Conservation (phyloP, 345 rosid species). For the Populus simonii region DNA sequence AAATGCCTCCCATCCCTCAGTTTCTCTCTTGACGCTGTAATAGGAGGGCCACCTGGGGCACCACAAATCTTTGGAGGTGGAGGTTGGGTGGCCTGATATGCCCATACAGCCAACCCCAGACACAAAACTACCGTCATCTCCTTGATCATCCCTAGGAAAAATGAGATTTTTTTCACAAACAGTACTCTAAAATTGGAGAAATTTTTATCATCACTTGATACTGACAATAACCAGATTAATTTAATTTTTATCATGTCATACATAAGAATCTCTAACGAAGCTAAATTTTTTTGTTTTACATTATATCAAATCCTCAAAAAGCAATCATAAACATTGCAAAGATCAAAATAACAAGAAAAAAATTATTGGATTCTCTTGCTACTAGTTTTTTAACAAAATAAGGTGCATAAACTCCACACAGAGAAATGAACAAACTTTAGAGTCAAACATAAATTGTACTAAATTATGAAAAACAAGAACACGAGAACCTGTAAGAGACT, state of each 20-base stretch:
- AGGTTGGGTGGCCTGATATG: conserved; percentile 10
- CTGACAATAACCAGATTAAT: neutral
- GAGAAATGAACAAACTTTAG: too few species aligned
- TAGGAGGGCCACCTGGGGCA: conserved; percentile 12
- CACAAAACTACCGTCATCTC: conserved; percentile 4
- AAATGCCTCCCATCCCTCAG: conserved; percentile 29
- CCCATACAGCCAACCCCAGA: conserved; percentile 23
- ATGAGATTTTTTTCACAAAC: neutral
- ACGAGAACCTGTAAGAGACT: too few species aligned
- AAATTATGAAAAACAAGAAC: too few species aligned
- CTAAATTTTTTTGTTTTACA: neutral
- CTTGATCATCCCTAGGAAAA: conserved; percentile 8
- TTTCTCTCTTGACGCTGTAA: conserved; percentile 25
- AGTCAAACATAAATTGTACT: too few species aligned
- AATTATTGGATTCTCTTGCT: too few species aligned
- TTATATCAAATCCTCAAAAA: neutral
- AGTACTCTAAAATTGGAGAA: neutral
- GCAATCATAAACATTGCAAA: too few species aligned
- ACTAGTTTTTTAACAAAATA: too few species aligned
- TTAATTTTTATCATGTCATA: too few species aligned
- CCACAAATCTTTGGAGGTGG: conserved; percentile 23
- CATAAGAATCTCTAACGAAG: neutral
- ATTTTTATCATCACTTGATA: neutral
- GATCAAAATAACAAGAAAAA: too few species aligned
- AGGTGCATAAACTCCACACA: too few species aligned